These are phyloP conservation scores for Fragaria vesca DNA, from an alignment of 306 rosid species.

Conservation along the genomic window DNA sequence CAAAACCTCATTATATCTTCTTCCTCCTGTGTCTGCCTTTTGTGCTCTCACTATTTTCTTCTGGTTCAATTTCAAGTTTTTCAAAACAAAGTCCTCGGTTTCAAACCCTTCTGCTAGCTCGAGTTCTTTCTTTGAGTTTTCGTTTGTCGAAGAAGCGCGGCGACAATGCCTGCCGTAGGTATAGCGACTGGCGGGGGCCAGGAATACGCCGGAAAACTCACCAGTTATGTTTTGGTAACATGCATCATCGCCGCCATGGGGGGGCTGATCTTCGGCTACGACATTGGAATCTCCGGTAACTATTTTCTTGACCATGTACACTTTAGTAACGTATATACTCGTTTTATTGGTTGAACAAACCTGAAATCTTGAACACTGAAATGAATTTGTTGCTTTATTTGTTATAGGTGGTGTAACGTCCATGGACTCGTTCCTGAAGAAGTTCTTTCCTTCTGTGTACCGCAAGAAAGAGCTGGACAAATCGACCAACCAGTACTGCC, in stretches of 20 bases:
- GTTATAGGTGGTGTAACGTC: constrained; percentile 85
- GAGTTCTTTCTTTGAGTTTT: neutral
- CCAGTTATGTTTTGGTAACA: constrained; percentile 60
- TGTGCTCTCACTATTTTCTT: neutral
- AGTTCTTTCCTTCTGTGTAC: constrained; percentile 71
- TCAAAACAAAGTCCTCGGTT: neutral
- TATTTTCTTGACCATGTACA: neutral
- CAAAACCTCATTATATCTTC: neutral
- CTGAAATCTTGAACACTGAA: neutral
- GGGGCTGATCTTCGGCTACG: constrained; percentile 93
- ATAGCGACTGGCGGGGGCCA: constrained; percentile 26
- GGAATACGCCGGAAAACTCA: constrained; percentile 75
- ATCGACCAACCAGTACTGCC: constrained; percentile 64
- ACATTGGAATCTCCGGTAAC: constrained; percentile 90
- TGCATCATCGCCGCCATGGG: constrained; percentile 97
- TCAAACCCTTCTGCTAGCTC: neutral
- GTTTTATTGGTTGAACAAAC: neutral
- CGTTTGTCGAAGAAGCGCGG: too few relatives aligned
- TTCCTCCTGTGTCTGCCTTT: neutral
- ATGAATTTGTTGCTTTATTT: neutral
- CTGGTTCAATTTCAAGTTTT: neutral
- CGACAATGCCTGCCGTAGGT: constrained; percentile 69
- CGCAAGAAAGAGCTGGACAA: constrained; percentile 39
- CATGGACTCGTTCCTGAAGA: constrained; percentile 67
- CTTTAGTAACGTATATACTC: neutral